Evolutionary conservation across 2,329 filamentous ascomycete genomes (phyloP), one percentile per base, ranked within the genome.

Genomic region (Aspergillus ochraceoroseus): DNA sequence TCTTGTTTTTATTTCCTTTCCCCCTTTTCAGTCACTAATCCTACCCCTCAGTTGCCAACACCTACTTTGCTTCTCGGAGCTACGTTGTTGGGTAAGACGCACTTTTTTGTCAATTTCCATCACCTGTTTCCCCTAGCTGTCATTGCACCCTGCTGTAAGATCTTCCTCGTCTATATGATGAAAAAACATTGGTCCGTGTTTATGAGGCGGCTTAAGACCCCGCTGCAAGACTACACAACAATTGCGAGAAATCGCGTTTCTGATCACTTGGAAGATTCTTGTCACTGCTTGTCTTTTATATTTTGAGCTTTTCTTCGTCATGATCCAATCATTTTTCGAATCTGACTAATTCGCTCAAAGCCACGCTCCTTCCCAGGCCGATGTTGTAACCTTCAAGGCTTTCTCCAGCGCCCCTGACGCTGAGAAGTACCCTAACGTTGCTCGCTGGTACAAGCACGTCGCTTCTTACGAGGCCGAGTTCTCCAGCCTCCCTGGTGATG

Each of bases 361-460:
- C 62, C 73, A 79, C 64, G 62, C 69, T 50, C 83, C 89, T 61
- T 87, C 87, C 60, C 92, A 98, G 78, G 92, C 92, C 72, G 92
- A 98, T 76, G 90, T 94, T 62, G 85, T 84, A 70, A 81, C 81
- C 74, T 96, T 85, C 85, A 94, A 96, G 81, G 85, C 85, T 62
- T 70, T 95, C 67, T 82, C 76, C 63, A 71, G 76, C 57, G 71
- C 80, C 46, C 92, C 92, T 59, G 81, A 84, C 56, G 79, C 84
- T 61, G 75, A 77, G 69, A 94, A 94, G 77, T 95, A 85, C 82
- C 88, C 90, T 63, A 77, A 95, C 75, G 88, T 85, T 64, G 87
- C 87, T 65, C 85, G 92, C 71, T 98, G 92, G 92, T 95, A 95
- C 82, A 95, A 94, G 81, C 90, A 98, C 81, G 87, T 95, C 66